Evolutionary conservation across 1,284 basidiomycete species (phyloP).

Genomic region (Malassezia caprae): DNA sequence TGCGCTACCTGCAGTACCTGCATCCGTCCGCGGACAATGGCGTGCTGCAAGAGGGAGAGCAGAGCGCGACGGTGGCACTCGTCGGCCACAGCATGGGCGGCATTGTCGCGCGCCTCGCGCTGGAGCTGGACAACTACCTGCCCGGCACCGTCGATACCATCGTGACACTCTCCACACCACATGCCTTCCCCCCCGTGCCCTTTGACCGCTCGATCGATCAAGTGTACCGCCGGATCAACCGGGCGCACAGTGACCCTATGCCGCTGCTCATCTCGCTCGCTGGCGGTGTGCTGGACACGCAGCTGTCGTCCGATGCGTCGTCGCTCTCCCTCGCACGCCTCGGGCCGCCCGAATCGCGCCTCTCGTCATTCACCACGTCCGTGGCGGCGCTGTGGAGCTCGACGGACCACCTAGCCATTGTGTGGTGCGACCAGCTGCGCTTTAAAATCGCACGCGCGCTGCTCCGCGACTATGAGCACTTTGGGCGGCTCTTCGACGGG

Average conservation of each 20-base stretch:
- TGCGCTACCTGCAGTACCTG: conserved; percentile 65
- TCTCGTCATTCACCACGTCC: conserved; percentile 62
- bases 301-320: conserved; percentile 85
- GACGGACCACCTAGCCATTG: conserved; percentile 89
- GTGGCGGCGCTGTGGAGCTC: conserved; percentile 86
- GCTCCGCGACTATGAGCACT: conserved; percentile 27
- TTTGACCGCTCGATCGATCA: conserved; percentile 69
- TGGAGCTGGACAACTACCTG: conserved; percentile 55
- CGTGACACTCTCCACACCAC: conserved; percentile 89
- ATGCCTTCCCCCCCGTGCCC: conserved; percentile 74
- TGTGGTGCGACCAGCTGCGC: conserved; percentile 97
- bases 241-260: background rate
- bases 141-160: conserved; percentile 59
- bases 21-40: conserved; percentile 55
- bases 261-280: conserved; percentile 65
- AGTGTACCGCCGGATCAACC: conserved; percentile 56
- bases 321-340: conserved; percentile 54
- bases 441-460: conserved; percentile 61
- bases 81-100: conserved; percentile 99
- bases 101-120: conserved; percentile 63
- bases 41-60: conserved; percentile 39
- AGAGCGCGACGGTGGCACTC: conserved; percentile 56
- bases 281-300: conserved; percentile 81
- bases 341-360: conserved; percentile 14
- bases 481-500: conserved; percentile 19